phyloP scores from a whole-genome alignment of 306 rosid species.

The Lathyrus aphaca region DNA sequence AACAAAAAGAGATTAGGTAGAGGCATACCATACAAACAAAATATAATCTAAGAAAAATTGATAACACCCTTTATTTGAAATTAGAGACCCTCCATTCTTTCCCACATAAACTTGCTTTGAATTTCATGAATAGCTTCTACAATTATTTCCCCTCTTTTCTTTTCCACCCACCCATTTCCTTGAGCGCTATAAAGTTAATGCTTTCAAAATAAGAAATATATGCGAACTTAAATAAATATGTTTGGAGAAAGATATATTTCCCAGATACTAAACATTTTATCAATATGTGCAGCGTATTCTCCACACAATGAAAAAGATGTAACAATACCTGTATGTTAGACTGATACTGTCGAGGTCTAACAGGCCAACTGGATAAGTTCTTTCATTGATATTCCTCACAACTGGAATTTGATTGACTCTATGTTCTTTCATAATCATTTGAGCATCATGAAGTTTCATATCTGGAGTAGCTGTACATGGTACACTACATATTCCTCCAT shows the following conservation, averaged over 20 bases:
- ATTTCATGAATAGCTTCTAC: slow-evolving; percentile 15
- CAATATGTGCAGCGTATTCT: slow-evolving; percentile 6
- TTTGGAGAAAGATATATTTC: slow-evolving; percentile 7
- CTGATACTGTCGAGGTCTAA: slow-evolving; percentile 73
- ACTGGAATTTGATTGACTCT: slow-evolving; percentile 70
- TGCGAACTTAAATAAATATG: neutral
- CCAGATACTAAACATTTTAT: neutral
- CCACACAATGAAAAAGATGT: slow-evolving; percentile 19
- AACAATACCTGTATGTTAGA: slow-evolving; percentile 77
- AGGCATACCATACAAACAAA: slow-evolving; percentile 23
- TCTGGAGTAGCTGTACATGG: slow-evolving; percentile 83
- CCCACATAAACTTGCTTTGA: neutral
- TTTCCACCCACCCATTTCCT: neutral
- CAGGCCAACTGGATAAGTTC: slow-evolving; percentile 75
- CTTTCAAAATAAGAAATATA: slow-evolving; percentile 31
- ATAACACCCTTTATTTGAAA: slow-evolving; percentile 4
- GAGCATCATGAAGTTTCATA: slow-evolving; percentile 78
- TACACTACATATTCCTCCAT: slow-evolving; percentile 59
- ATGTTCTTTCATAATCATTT: slow-evolving; percentile 66
- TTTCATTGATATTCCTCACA: slow-evolving; percentile 52
- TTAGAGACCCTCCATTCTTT: slow-evolving; percentile 1
- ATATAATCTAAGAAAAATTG: slow-evolving; percentile 4
- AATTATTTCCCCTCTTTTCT: neutral
- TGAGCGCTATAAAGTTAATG: slow-evolving; percentile 5
- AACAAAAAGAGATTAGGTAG: slow-evolving; percentile 23